Conservation (phyloP, 176 grass and related monocot species). For the Eleusine indica region DNA sequence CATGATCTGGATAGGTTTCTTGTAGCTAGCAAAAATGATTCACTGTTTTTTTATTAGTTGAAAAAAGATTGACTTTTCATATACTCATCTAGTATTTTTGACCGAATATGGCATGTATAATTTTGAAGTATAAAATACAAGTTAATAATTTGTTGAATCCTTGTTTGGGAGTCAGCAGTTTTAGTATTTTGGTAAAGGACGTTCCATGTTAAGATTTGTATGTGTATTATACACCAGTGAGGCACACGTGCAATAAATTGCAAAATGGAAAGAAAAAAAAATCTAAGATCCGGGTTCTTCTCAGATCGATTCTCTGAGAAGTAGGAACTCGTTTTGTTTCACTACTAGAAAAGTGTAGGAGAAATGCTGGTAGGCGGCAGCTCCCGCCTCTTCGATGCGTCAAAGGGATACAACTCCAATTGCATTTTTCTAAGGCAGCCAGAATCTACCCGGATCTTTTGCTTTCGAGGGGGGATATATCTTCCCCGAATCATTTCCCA, state of each 20-base stretch:
- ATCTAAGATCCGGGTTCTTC: neutral
- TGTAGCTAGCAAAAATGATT: neutral
- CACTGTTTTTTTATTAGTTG: neutral
- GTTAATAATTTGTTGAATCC: neutral
- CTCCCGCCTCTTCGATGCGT: neutral
- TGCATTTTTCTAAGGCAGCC: neutral
- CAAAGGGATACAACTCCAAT: neutral
- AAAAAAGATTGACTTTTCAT: neutral
- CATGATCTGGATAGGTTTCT: neutral
- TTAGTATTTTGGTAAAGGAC: neutral
- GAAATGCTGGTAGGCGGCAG: neutral
- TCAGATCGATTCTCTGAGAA: neutral
- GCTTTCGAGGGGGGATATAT: neutral
- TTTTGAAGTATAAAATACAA: neutral
- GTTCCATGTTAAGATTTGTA: neutral
- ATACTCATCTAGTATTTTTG: neutral
- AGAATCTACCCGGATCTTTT: neutral
- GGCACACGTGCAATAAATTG: neutral
- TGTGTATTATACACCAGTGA: neutral
- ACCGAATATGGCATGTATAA: neutral
- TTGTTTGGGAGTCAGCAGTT: neutral
- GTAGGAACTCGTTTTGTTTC: neutral
- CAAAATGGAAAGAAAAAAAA: neutral
- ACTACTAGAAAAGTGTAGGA: neutral
- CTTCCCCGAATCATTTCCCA: neutral